A percentile compares a stretch with the other conserved stretches of the same genome.
phyloP scores from a whole-genome alignment of 441 rosid genomes.

The Populus hybrid region DNA sequence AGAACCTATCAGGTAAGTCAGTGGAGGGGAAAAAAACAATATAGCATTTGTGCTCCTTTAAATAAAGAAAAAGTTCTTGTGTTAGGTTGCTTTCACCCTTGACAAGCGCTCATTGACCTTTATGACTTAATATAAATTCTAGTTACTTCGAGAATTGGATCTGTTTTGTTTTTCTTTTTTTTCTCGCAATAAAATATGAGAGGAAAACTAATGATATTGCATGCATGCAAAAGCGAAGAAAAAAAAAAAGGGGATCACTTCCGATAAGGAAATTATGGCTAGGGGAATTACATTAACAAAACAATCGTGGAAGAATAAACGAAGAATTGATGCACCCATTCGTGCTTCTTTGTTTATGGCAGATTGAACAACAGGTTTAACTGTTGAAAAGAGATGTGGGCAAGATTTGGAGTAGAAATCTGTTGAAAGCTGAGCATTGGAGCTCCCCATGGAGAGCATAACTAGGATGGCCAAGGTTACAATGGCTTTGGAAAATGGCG shows the following conservation, averaged over 20 bases:
- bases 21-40: no score
- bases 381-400: slow-evolving; percentile 44
- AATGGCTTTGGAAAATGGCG: slow-evolving; percentile 19
- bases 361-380: slow-evolving; percentile 42
- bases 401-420: slow-evolving; percentile 64
- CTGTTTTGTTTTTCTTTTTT: no score
- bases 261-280: neutral
- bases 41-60: neutral
- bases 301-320: slow-evolving; percentile 87
- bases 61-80: no score
- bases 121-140: no score
- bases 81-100: neutral
- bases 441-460: slow-evolving; percentile 25
- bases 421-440: slow-evolving; percentile 65
- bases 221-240: neutral
- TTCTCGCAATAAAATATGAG: no score
- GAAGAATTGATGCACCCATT: slow-evolving; percentile 81
- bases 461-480: slow-evolving; percentile 29
- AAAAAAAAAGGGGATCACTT: no score
- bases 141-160: no score
- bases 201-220: neutral
- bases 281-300: slow-evolving; percentile 56
- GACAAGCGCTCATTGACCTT: neutral
- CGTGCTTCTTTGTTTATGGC: slow-evolving; percentile 57
- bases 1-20: neutral